phyloP scores from a whole-genome alignment of 2,329 filamentous ascomycete genomes.

The Ampelomyces quisqualis region DNA sequence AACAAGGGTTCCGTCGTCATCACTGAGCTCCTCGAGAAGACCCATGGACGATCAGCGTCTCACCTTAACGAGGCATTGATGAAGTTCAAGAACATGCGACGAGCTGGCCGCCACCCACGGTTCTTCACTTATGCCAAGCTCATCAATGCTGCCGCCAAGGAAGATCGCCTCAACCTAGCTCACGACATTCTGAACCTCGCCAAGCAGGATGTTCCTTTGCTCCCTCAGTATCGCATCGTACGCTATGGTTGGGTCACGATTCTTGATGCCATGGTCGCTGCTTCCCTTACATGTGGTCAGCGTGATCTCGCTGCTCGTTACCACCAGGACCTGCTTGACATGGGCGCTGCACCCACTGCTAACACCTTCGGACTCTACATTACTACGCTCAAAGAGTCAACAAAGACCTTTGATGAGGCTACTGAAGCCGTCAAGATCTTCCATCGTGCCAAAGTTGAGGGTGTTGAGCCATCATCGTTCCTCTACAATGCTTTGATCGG shows the following conservation, averaged over 20 bases:
- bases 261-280: conserved; percentile 92
- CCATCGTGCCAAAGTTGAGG: conserved; percentile 86
- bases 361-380: conserved; percentile 99
- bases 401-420: conserved; percentile 96
- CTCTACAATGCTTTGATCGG: conserved; percentile 97
- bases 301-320: conserved; percentile 79
- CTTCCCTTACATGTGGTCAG: conserved; percentile 80
- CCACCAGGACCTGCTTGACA: conserved; percentile 86
- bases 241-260: conserved; percentile 97
- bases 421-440: conserved; percentile 98
- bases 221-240: conserved; percentile 81
- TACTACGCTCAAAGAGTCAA: conserved; percentile 96
- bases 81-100: conserved; percentile 90
- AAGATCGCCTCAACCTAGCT: conserved; percentile 76
- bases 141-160: conserved; percentile 84
- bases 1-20: conserved; percentile 91
- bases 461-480: conserved; percentile 94
- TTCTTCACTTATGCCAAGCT: conserved; percentile 98
- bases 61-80: conserved; percentile 77
- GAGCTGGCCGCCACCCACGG: conserved; percentile 83
- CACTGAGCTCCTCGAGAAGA: conserved; percentile 82
- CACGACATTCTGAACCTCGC: conserved; percentile 89
- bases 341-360: conserved; percentile 87
- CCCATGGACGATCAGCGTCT: conserved; percentile 69
- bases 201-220: conserved; percentile 79